phyloP scores from a whole-genome alignment of 148 eudicot species.

The Amaranthus palmeri region DNA sequence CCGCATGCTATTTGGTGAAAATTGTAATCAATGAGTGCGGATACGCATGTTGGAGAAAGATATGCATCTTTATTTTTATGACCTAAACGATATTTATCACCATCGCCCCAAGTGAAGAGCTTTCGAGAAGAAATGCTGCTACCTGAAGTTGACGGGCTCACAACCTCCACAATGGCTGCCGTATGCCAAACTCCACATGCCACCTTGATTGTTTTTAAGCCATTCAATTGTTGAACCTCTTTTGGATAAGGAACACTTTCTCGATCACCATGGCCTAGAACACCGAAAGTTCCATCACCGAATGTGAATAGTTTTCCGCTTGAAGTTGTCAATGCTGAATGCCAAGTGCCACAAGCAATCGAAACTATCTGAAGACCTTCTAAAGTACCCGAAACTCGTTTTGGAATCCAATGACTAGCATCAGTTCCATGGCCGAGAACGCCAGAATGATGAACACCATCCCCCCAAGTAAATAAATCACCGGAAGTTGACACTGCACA shows the following conservation, averaged over 20 bases:
- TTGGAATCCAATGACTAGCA: slow-evolving; percentile 83
- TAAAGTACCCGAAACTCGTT: slow-evolving; percentile 62
- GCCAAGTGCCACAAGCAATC: slow-evolving; percentile 82
- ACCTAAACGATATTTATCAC: slow-evolving; percentile 68
- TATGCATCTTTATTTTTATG: slow-evolving; percentile 62
- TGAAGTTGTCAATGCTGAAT: slow-evolving; percentile 59
- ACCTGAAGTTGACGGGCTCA: slow-evolving; percentile 25
- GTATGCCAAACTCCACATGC: slow-evolving; percentile 95
- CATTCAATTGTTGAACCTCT: slow-evolving; percentile 58
- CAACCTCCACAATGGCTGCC: slow-evolving; percentile 73
- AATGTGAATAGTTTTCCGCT: slow-evolving; percentile 65
- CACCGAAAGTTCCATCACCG: slow-evolving; percentile 92
- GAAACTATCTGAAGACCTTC: slow-evolving; percentile 69
- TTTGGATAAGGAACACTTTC: slow-evolving; percentile 49
- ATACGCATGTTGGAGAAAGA: slow-evolving; percentile 65
- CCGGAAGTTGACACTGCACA: slow-evolving; percentile 74
- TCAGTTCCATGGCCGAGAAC: slow-evolving; percentile 87
- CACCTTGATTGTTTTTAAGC: slow-evolving; percentile 56
- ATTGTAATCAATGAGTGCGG: slow-evolving; percentile 58
- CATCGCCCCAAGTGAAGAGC: slow-evolving; percentile 87
- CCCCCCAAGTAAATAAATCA: slow-evolving; percentile 83
- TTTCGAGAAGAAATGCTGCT: slow-evolving; percentile 47
- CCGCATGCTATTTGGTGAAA: slow-evolving; percentile 73
- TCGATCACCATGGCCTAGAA: slow-evolving; percentile 74
- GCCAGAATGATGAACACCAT: slow-evolving; percentile 66